These are phyloP conservation scores for Trypethelium eluteriae DNA, from an alignment of 495 filamentous ascomycete species.

Conservation along the genomic window DNA sequence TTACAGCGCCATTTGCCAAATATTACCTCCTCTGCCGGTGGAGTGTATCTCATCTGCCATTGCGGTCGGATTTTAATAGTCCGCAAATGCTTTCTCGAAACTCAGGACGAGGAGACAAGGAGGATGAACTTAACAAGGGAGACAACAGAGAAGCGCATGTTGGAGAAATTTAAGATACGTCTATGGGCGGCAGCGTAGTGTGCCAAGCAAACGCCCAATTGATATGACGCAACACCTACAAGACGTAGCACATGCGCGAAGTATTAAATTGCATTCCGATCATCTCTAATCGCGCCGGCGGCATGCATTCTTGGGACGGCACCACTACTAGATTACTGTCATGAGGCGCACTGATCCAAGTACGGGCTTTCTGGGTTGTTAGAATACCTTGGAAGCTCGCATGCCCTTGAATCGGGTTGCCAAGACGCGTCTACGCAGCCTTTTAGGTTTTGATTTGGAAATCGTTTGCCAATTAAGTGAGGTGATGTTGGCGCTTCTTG, in stretches of 20 bases:
- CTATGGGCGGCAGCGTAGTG: background rate
- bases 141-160: background rate
- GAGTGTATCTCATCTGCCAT: slow-evolving; percentile 26
- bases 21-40: slow-evolving; percentile 36
- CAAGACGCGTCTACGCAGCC: background rate
- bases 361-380: too few relatives aligned
- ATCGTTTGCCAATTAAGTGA: background rate
- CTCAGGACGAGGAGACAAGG: background rate
- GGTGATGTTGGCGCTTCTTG: background rate
- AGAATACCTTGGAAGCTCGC: background rate
- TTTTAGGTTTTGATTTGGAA: background rate
- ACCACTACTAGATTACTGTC: background rate
- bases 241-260: background rate
- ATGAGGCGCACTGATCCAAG: background rate
- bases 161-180: background rate
- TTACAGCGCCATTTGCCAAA: background rate
- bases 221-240: slow-evolving; percentile 5
- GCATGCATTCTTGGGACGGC: too few relatives aligned
- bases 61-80: background rate
- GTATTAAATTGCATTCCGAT: background rate
- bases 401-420: background rate
- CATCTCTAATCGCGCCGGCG: background rate
- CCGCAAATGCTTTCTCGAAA: background rate
- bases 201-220: slow-evolving; percentile 5
- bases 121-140: background rate